These are phyloP conservation scores for Astragalus membranaceus DNA, from an alignment of 306 rosid genomes.

Conservation along the genomic window DNA sequence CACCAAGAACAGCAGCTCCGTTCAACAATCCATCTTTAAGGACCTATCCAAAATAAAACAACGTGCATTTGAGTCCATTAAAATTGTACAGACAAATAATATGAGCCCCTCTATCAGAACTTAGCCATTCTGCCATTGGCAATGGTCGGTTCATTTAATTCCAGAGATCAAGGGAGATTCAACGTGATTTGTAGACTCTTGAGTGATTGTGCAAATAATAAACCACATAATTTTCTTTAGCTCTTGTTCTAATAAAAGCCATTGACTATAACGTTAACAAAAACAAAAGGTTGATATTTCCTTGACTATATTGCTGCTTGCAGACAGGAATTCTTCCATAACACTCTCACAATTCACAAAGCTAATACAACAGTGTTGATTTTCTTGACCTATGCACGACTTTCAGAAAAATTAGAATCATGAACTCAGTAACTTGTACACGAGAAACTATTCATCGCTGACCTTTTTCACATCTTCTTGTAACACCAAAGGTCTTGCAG, in stretches of 20 bases:
- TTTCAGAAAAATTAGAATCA: slow-evolving; percentile 15
- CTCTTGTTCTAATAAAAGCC: slow-evolving; percentile 5
- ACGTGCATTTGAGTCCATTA: neutral
- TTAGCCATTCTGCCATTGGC: neutral
- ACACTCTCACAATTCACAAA: slow-evolving; percentile 15
- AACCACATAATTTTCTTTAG: neutral
- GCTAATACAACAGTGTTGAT: neutral
- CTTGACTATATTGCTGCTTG: neutral
- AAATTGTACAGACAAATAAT: slow-evolving; percentile 11
- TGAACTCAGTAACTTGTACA: neutral
- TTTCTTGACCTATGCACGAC: neutral
- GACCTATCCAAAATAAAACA: slow-evolving; percentile 35
- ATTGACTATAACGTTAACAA: neutral
- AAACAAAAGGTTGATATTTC: slow-evolving; percentile 5
- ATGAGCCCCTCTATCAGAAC: neutral
- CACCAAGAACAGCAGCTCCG: slow-evolving; percentile 95
- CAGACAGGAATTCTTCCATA: neutral
- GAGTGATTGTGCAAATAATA: neutral
- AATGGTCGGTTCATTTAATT: slow-evolving; percentile 8
- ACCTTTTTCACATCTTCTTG: slow-evolving; percentile 69
- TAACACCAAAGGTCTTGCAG: slow-evolving; percentile 82
- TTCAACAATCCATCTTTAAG: slow-evolving; percentile 70
- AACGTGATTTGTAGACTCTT: slow-evolving; percentile 8
- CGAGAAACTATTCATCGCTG: slow-evolving; percentile 4
- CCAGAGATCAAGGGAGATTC: neutral